Evolutionary conservation across 257 asterid species (phyloP), one percentile per base, ranked within the genome.

Genomic region (Euphrasia confusa): DNA sequence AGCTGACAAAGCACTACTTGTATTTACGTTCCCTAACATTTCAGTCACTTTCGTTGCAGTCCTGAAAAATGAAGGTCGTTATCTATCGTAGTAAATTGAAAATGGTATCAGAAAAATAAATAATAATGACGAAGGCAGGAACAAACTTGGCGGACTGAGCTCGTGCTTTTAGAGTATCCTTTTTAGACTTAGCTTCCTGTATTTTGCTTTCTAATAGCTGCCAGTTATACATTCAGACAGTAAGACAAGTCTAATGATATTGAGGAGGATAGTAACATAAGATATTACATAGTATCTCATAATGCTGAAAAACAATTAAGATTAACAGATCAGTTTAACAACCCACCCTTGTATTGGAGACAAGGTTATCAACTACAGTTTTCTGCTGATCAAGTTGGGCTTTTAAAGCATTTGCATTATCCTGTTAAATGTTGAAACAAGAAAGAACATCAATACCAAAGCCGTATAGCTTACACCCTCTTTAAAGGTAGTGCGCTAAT

Each of bases 61-160:
- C 85, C 96, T 88, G 55, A 30, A 69, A 69, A 56, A 71, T 37
- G 24, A 12, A 8, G 68, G 56, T 58, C 61, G 61, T 60, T 65
- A 61, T 14, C 14, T 33, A 63, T 33, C 15, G 24, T 15, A 32
- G 55, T 45, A 50, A 50, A 58, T 35, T 26, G 60, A 57, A 28
- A 68, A 55, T 28, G 64, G 68, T 24, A 67, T 67, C 42, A 5
- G 12, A 4, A 37, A 37, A 37, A 49, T 37, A 2, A 40, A 45
- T 15, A 14, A 14, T 14, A 5, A n/a, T 14, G 5, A 47, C 39
- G 60, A 67, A 71, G 56, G 33, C 45, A 54, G 61, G 65, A 73
- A 75, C 91, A 60, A 28, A 88, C 96, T 85, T 88, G 57, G 96
- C 96, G 69, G 96, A 85, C 65, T 88, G 96, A 58, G 96, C 96